Conservation (phyloP, 805 yeast species). For the Nakazawaea peltata region DNA sequence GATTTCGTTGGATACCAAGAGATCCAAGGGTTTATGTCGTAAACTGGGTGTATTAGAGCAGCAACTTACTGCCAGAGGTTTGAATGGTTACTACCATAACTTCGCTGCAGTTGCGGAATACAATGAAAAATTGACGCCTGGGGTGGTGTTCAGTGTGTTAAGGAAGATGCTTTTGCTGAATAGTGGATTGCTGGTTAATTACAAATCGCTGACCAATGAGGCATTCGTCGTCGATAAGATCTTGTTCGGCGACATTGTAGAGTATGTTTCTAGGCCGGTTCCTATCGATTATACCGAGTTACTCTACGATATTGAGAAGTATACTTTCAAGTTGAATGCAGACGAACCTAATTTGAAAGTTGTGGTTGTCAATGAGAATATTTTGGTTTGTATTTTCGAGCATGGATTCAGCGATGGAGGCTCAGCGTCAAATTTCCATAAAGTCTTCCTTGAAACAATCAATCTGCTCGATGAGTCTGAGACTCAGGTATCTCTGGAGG, state of each 20-base stretch:
- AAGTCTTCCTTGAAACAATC: conserved; percentile 21
- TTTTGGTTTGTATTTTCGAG: conserved; percentile 3
- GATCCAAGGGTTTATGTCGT: conserved; percentile 3
- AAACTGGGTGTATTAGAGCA: conserved; percentile 6
- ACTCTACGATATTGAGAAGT: conserved; percentile 3
- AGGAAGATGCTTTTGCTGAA: conserved; percentile 7
- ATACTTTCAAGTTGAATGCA: conserved; percentile 2
- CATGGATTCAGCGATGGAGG: conserved; percentile 9
- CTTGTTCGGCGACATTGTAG: conserved; percentile 2
- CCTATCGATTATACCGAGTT: neutral
- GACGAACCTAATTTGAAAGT: conserved; percentile 4
- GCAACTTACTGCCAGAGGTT: conserved; percentile 1
- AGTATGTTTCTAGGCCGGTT: neutral
- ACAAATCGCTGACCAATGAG: conserved; percentile 5
- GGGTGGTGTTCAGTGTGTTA: conserved; percentile 1
- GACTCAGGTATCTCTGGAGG: conserved; percentile 19
- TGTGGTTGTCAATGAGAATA: conserved; percentile 1
- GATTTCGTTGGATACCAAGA: too few species aligned
- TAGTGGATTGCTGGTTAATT: conserved; percentile 2
- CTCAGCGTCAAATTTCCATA: conserved; percentile 8
- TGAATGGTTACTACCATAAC: conserved; percentile 6
- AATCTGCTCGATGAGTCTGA: conserved; percentile 24
- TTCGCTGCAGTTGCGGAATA: conserved; percentile 4
- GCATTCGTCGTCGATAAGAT: neutral
- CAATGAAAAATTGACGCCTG: conserved; percentile 1